These are phyloP conservation scores for Noccaea bulbosa DNA, from an alignment of 345 rosid genomes.

Conservation along the genomic window DNA sequence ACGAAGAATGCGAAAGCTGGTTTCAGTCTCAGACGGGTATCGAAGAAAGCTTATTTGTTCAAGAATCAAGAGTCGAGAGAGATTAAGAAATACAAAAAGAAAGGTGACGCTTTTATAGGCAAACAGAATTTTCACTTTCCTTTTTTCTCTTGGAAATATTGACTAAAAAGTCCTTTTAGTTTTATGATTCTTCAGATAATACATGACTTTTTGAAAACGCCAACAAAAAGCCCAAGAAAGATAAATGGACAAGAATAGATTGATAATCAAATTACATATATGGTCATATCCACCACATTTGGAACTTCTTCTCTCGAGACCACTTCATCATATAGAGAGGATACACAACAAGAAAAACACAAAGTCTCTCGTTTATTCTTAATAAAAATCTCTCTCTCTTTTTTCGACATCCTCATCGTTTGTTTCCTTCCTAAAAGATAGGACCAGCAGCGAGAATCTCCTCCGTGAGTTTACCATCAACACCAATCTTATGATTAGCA, in stretches of 20 bases:
- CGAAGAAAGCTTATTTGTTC: no score
- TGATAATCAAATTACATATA: not conserved
- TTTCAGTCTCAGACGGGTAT: no score
- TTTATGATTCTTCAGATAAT: no score
- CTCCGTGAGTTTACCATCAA: conserved; percentile 70
- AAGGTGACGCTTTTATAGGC: not conserved
- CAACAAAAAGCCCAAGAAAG: not conserved
- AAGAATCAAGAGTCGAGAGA: not conserved
- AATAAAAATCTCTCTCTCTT: not conserved
- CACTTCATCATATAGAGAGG: conserved; percentile 18
- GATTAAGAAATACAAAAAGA: not conserved
- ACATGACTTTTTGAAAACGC: no score
- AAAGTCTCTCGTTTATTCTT: conserved; percentile 23
- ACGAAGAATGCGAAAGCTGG: not conserved
- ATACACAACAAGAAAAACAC: conserved; percentile 7
- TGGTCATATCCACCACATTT: not conserved
- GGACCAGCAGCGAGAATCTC: conserved; percentile 95
- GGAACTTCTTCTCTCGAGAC: not conserved
- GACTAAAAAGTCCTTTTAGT: not conserved
- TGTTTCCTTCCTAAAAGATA: conserved; percentile 43
- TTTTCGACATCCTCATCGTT: conserved; percentile 6
- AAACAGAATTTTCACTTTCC: not conserved
- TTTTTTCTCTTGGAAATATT: not conserved
- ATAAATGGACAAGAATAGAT: not conserved
- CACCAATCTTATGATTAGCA: conserved; percentile 77